Conservation (phyloP, 495 filamentous ascomycete species). For the Baudoinia panamericana region DNA sequence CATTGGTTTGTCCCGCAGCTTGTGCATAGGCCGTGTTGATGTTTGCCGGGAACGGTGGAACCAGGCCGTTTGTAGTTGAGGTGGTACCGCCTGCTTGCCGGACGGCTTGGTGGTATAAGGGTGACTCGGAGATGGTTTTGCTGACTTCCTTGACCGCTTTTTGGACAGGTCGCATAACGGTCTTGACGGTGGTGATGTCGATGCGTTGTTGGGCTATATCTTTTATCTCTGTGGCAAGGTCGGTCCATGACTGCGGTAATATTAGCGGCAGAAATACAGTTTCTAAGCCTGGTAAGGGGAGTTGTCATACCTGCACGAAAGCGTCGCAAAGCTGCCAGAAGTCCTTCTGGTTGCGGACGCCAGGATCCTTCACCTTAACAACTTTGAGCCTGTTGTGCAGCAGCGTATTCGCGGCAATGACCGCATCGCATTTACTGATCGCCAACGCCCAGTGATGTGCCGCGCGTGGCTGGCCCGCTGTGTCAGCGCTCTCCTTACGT, state of each 20-base stretch:
- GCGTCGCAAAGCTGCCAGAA: constrained; percentile 74
- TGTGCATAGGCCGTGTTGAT: constrained; percentile 4
- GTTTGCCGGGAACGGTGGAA: constrained; percentile 5
- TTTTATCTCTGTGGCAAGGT: constrained; percentile 58
- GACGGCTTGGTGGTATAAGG: constrained; percentile 47
- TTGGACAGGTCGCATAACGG: constrained; percentile 63
- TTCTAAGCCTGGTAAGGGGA: no score
- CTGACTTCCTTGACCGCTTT: constrained; percentile 61
- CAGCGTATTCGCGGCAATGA: constrained; percentile 50
- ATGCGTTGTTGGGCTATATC: constrained; percentile 39
- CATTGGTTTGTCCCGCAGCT: background rate
- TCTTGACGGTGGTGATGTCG: constrained; percentile 53
- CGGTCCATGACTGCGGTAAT: constrained; percentile 47
- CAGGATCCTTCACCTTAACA: constrained; percentile 72
- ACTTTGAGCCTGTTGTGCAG: constrained; percentile 58
- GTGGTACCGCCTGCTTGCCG: background rate
- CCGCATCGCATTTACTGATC: constrained; percentile 49
- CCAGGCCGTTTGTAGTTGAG: background rate
- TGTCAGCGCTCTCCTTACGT: constrained; percentile 35
- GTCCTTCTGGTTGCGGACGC: constrained; percentile 55
- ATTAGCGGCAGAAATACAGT: no score
- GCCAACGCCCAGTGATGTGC: constrained; percentile 53
- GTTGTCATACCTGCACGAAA: constrained; percentile 45
- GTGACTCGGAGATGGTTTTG: constrained; percentile 58
- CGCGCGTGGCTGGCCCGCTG: constrained; percentile 32